Base-by-base conservation (phyloP, 306 rosid genomes). In the Oemleria cerasiformis region DNA sequence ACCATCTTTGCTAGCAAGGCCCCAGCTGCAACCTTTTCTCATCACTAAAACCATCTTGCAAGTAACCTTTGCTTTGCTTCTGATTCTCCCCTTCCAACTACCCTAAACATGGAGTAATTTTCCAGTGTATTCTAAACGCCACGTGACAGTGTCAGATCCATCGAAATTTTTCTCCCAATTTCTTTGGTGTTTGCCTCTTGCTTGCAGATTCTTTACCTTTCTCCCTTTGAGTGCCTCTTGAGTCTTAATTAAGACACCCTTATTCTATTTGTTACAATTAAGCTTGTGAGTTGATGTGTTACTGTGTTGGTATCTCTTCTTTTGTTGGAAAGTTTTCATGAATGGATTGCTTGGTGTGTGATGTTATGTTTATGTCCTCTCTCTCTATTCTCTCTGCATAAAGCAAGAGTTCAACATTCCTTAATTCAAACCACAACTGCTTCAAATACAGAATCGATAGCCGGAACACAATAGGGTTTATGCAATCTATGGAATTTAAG, bases 41-140 rank as follows among this genome's bases (percentile, higher is more conserved):
- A 20, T 60, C 70, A 41, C 71, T 20, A 61, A 54, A 20, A 65
- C 65, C 11, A 48, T 65, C 6, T 59, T 61, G 54, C 73, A 5
- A 59, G 63, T 64, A 50, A 53, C 41, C 68, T 65, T 74, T 5
- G 39, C 62, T 71, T 59, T 72, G 19, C 36, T 64, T 67, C 65
- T 54, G 30, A 16, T 34, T 39, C 70, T 81, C 68, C 65, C 56
- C 43, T 45, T 77, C 62, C 56, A 74, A 36, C 17, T 23, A 19
- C 21, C 70, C 50, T 30, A 30, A 30, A 30, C 36, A 30, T 1
- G 36, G 36, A 30, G 36, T 30, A 30, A 30, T 30, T 30, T 30
- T 30, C 36, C 36, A 30, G 3, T 30, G 36, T 30, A 30, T 4
- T 4, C 36, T 30, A 4, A 30, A 30, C 36, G 36, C 36, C 36